These are phyloP conservation scores for Ganoderma boninense DNA, from an alignment of 1,284 basidiomycete genomes.

Conservation along the genomic window DNA sequence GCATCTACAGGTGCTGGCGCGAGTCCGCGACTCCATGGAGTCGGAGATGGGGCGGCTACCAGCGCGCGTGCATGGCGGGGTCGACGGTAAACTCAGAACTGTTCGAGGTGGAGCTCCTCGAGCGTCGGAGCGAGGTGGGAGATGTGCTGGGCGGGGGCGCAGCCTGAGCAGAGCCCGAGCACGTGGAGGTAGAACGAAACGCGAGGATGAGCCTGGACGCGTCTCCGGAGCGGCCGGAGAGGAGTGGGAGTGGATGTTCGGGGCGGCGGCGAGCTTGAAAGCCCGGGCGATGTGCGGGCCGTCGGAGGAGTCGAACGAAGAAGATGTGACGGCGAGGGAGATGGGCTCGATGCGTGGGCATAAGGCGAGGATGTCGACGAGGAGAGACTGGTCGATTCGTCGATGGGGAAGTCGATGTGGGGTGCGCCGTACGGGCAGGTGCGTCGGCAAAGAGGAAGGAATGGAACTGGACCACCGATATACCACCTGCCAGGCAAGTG, in stretches of 20 bases:
- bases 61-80: neutral
- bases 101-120: neutral
- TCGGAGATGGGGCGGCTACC: no score
- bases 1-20: no score
- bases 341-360: neutral
- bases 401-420: no score
- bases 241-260: neutral
- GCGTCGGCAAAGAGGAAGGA: neutral
- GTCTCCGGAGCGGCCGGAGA: neutral
- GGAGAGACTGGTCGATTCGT: no score
- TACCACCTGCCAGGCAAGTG: no score
- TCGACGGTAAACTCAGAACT: neutral
- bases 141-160: neutral
- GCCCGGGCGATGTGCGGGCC: neutral
- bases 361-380: neutral
- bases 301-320: no score
- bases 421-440: no score
- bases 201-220: neutral
- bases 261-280: neutral
- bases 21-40: no score
- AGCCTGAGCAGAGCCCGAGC: no score
- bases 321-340: neutral
- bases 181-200: no score
- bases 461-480: neutral
- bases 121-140: neutral